phyloP scores from a whole-genome alignment of 768 basidiomycete genomes.

The Sistotremastrum suecicum region DNA sequence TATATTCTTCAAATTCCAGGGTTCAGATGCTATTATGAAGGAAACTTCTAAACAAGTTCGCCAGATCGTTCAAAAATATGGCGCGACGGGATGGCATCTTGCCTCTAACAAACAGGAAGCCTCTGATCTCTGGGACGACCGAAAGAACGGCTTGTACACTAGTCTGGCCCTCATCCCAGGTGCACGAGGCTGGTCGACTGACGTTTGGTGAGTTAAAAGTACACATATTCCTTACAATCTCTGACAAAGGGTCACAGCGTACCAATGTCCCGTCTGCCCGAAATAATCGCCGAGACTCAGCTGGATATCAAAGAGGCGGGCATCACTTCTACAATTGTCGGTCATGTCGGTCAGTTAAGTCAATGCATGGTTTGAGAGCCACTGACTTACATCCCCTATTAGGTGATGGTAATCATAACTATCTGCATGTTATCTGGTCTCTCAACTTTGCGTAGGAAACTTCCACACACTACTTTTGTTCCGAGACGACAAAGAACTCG shows the following conservation, averaged over 20 bases:
- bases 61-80: slow-evolving; percentile 50
- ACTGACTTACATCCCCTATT: slow-evolving; percentile 33
- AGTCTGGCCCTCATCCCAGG: slow-evolving; percentile 53
- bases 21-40: slow-evolving; percentile 42
- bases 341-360: slow-evolving; percentile 38
- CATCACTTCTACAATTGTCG: slow-evolving; percentile 58
- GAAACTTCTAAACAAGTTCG: slow-evolving; percentile 46
- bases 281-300: slow-evolving; percentile 66
- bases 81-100: slow-evolving; percentile 54
- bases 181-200: slow-evolving; percentile 68
- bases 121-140: slow-evolving; percentile 65
- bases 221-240: slow-evolving; percentile 1
- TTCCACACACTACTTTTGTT: slow-evolving; percentile 41
- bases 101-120: slow-evolving; percentile 66
- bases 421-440: not conserved
- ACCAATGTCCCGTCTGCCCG: slow-evolving; percentile 53
- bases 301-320: slow-evolving; percentile 51
- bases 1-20: slow-evolving; percentile 88
- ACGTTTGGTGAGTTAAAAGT: slow-evolving; percentile 54
- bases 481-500: slow-evolving; percentile 41
- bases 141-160: slow-evolving; percentile 72
- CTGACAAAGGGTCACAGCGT: slow-evolving; percentile 27
- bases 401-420: no score
- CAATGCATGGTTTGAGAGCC: slow-evolving; percentile 26
- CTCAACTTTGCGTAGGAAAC: slow-evolving; percentile 21